These are phyloP conservation scores for Echium plantagineum DNA, from an alignment of 257 asterid species.

Conservation along the genomic window DNA sequence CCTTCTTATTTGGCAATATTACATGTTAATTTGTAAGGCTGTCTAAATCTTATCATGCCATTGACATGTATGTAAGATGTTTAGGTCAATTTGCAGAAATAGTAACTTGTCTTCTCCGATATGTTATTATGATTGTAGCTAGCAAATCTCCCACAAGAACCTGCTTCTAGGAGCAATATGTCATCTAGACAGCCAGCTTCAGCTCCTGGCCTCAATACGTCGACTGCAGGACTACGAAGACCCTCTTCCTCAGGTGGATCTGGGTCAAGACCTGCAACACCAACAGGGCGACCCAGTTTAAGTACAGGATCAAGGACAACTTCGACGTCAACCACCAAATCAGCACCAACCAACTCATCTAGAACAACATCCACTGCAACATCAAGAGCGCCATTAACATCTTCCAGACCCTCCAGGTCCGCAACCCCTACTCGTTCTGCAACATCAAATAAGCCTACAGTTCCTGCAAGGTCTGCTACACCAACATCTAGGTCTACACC, in stretches of 20 bases:
- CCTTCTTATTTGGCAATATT: too few species aligned
- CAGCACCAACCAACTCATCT: constrained; percentile 26
- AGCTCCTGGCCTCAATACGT: constrained; percentile 54
- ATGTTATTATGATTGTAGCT: constrained; percentile 39
- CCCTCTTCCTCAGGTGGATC: constrained; percentile 86
- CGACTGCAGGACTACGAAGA: constrained; percentile 59
- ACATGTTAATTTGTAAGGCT: too few species aligned
- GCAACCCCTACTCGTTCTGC: constrained; percentile 72
- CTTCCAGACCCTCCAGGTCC: constrained; percentile 67
- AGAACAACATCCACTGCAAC: constrained; percentile 16
- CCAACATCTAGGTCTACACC: constrained; percentile 83
- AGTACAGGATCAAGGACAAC: constrained; percentile 44
- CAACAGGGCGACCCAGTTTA: constrained; percentile 70
- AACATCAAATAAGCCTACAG: constrained; percentile 36
- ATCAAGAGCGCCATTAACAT: constrained; percentile 20
- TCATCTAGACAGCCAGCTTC: constrained; percentile 48
- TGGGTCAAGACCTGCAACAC: constrained; percentile 82
- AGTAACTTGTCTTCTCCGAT: constrained; percentile 17
- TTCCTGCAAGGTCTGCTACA: constrained; percentile 76
- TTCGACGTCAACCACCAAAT: constrained; percentile 31
- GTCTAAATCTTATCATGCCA: too few species aligned
- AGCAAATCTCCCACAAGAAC: constrained; percentile 67
- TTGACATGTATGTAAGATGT: too few species aligned
- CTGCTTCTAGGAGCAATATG: constrained; percentile 50
- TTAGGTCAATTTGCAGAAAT: too few species aligned